Conservation (phyloP, 192 early-diverging fungal genomes). For the Helicostylum pulchrum region DNA sequence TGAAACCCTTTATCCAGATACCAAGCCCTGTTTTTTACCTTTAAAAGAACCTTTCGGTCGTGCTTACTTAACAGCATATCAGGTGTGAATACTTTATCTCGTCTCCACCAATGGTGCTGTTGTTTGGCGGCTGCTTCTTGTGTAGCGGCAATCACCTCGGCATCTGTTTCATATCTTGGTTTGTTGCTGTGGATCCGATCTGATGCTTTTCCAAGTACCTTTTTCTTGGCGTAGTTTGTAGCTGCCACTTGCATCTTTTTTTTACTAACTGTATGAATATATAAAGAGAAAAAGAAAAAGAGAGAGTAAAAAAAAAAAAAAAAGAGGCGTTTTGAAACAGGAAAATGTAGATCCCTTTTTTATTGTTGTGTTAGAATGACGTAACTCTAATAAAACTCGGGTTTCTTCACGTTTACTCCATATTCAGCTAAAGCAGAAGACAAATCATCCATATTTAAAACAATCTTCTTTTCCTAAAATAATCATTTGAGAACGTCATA, state of each 20-base stretch:
- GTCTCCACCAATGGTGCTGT: conserved; percentile 26
- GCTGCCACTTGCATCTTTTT: conserved; percentile 12
- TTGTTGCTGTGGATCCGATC: neutral
- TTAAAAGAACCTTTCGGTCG: conserved; percentile 29
- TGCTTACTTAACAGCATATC: conserved; percentile 26
- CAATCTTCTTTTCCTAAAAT: conserved; percentile 74
- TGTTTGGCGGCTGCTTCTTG: conserved; percentile 15
- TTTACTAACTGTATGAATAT: neutral
- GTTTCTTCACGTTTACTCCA: conserved; percentile 94
- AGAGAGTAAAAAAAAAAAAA: conserved; percentile 7
- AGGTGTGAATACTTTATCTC: conserved; percentile 4
- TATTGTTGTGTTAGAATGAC: conserved; percentile 3
- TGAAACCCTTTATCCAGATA: conserved; percentile 44
- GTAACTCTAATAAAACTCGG: conserved; percentile 77
- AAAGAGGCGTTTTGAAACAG: neutral
- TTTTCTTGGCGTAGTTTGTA: conserved; percentile 5
- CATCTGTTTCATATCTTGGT: conserved; percentile 16
- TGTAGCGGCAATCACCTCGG: conserved; percentile 21
- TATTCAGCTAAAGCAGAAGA: conserved; percentile 85
- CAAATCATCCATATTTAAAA: conserved; percentile 91
- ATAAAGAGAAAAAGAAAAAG: neutral
- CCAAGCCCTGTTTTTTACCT: conserved; percentile 45
- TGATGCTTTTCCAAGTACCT: conserved; percentile 1
- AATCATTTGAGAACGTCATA: neutral
- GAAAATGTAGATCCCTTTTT: neutral